Base-by-base conservation (phyloP, 1,139 yeast species). In the Geotrichum histeridarum region DNA sequence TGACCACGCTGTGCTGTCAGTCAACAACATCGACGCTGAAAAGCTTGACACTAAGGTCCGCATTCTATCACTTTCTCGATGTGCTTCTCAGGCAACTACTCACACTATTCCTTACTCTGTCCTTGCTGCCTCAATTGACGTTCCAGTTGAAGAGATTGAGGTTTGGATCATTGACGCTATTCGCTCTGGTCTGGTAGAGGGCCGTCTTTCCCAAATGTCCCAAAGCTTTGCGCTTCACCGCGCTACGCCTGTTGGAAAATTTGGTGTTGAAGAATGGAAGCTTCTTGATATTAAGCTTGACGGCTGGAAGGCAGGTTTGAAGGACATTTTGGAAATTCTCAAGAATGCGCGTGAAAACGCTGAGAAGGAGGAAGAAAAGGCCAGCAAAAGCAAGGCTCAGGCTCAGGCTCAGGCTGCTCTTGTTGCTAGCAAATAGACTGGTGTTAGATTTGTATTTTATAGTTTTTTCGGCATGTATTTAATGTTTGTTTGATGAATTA, bases 101-200 rank as follows among this genome's bases (percentile, higher is more conserved):
- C 56, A 62, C 17, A 60, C 67, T 37, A 62, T 75, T 11, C 45
- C 69, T 15, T 75, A 73, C 61, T 52, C 62, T n/a, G 65, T 61
- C 17, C 69, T 75, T 53, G 69, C 73, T 17, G 50, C 56, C 12
- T 66, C 69, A 15, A 63, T 73, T 30, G 68, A 65, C 33, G 65
- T 73, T 27, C 58, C 68, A n/a, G 56, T 53, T 12, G 70, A 63
- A 18, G 70, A 70, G 48, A 74, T 75, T 33, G 78, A 75, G 62
- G 50, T 67, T 38, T 70, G 76, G 69, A 66, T 74, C 44, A 73
- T 75, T 55, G 77, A 74, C 50, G 71, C 74, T 31, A 71, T 74
- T 56, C 69, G 75, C 54, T 74, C 75, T 4, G 75, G 75, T 5
- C 69, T 75, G 32, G 63, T 75, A 30, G 72, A 72, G 61, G 78